These are phyloP conservation scores for Vararia minispora DNA, from an alignment of 768 basidiomycete species.

Conservation along the genomic window DNA sequence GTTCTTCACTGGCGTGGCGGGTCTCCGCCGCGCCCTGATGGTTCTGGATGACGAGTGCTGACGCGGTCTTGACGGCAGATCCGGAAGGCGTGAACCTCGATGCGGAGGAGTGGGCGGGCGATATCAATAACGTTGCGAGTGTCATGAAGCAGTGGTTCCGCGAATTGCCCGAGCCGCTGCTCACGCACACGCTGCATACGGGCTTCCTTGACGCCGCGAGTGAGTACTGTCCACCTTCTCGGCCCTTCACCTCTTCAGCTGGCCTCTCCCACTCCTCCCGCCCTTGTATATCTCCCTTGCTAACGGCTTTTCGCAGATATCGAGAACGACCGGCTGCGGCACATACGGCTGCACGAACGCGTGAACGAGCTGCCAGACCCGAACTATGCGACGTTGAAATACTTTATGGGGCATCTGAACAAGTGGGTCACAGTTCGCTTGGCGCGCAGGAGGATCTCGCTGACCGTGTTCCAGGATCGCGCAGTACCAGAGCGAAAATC, in stretches of 20 bases:
- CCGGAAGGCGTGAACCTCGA: slow-evolving; percentile 81
- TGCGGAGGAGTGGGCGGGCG: slow-evolving; percentile 80
- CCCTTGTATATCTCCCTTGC: no score
- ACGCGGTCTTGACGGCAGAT: slow-evolving; percentile 32
- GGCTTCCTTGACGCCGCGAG: slow-evolving; percentile 94
- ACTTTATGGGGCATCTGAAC: slow-evolving; percentile 88
- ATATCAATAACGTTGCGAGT: slow-evolving; percentile 95
- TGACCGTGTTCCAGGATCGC: slow-evolving; percentile 44
- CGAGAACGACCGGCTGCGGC: slow-evolving; percentile 89
- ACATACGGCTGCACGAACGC: slow-evolving; percentile 92
- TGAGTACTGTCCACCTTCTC: slow-evolving; percentile 29
- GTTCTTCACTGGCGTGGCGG: no score
- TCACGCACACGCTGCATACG: slow-evolving; percentile 76
- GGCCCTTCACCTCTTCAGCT: no score
- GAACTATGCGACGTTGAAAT: slow-evolving; percentile 97
- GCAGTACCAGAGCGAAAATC: slow-evolving; percentile 65
- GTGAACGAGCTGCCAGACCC: slow-evolving; percentile 97
- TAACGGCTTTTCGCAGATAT: slow-evolving; percentile 60
- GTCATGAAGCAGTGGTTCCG: slow-evolving; percentile 93
- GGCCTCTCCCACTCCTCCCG: no score
- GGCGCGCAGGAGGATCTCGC: not conserved
- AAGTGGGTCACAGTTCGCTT: slow-evolving; percentile 36
- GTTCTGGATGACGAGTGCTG: not conserved
- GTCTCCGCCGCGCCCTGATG: no score
- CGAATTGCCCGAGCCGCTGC: slow-evolving; percentile 87